These are phyloP conservation scores for Perilla frutescens DNA, from an alignment of 257 asterid species.

Conservation along the genomic window DNA sequence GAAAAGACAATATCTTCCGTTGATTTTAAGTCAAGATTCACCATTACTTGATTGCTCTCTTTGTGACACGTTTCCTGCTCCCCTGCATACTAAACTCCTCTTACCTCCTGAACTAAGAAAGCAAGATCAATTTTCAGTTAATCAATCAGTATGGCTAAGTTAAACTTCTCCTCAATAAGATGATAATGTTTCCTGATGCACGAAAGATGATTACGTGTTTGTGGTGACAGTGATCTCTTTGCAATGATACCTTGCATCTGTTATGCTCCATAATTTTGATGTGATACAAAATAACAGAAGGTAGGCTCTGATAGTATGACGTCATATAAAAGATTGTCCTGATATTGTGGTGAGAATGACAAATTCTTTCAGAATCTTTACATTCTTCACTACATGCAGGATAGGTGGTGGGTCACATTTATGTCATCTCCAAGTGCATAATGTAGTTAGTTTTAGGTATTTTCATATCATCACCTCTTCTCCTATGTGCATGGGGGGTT, in stretches of 20 bases:
- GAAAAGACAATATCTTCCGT: background rate
- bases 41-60: conserved; percentile 1
- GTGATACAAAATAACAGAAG: background rate
- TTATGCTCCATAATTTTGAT: background rate
- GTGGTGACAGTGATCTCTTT: conserved; percentile 9
- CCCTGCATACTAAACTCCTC: conserved; percentile 1
- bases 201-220: background rate
- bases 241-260: background rate
- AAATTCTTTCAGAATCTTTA: conserved; percentile 6
- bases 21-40: background rate
- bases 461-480: background rate
- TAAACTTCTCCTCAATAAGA: background rate
- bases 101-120: conserved; percentile 1
- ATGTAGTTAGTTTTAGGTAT: background rate
- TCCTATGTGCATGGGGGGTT: background rate
- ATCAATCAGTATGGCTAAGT: conserved; percentile 6
- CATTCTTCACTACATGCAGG: background rate
- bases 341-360: conserved; percentile 11
- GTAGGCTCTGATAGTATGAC: background rate
- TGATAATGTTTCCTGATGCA: conserved; percentile 23
- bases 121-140: background rate
- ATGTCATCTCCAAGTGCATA: conserved; percentile 5
- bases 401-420: background rate
- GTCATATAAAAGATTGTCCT: conserved; percentile 9
- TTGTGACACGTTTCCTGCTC: background rate